Evolutionary conservation across 2,329 filamentous ascomycete genomes (phyloP), one percentile per base, ranked within the genome.

Genomic region (Paraphoma sp.): DNA sequence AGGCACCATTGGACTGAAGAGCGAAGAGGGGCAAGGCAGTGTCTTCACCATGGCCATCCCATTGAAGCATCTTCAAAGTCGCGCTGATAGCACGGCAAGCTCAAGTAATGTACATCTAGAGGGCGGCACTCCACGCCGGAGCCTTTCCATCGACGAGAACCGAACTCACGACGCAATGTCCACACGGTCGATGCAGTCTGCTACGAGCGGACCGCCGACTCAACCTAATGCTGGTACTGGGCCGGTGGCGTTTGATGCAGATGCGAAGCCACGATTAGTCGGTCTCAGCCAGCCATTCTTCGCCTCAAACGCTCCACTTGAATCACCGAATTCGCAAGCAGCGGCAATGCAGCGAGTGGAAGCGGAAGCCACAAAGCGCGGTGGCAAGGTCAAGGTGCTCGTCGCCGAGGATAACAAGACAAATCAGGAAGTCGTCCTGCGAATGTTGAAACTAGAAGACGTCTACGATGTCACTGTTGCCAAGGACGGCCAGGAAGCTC

Each of bases 391-490:
- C 42, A 88, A 90, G 16, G 91, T 97, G 0, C 82, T 97, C 8
- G 93, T 97, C 11, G 93, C 93, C 0, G 93, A 97, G 74, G 87
- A 90, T 69, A 90, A 90, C 72, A 84, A 86, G 52, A 79, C 75
- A 0, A 79, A 79, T 30, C 76, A 79, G 57, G 74, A 78, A 49
- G 76, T 79, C 1, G 76, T 87, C 4, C 78, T 87, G 51, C 86
- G 86, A 45, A 88, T 89, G 86, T 77, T 89, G 48, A 92, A 92
- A 74, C 83, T 93, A 0, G 90, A 93, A 70, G 88, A 90, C 33
- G 85, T 93, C n/a, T 90, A 90, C 73, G 91, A 97, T 71, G 92
- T 97, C 14, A 94, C 91, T 0, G 89, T 97, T 48, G 93, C 93
- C 50, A 91, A 92, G 55, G 70, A 80, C 51, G 78, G 78, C 0